phyloP scores from a whole-genome alignment of 108 stramenopile genomes.

The Nannochloropsis gaditana region DNA sequence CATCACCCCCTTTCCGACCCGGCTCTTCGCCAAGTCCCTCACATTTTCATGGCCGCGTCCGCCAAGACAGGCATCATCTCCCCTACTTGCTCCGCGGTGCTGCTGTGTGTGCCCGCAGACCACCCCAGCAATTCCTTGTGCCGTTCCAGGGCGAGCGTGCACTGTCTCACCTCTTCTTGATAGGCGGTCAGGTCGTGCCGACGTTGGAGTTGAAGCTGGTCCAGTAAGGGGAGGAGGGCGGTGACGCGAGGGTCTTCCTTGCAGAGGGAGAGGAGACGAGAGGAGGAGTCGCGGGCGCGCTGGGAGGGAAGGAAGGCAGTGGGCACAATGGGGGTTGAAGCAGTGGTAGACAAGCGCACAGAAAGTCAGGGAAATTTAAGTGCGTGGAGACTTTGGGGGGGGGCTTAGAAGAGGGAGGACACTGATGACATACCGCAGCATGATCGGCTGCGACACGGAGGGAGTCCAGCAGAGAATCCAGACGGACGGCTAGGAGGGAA shows the following conservation, averaged over 20 bases:
- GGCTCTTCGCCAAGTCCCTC: neutral
- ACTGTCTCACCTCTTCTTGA: neutral
- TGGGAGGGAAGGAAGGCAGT: neutral
- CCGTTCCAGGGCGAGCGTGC: neutral
- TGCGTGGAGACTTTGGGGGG: too few relatives aligned
- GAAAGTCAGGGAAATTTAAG: too few relatives aligned
- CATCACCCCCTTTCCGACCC: too few relatives aligned
- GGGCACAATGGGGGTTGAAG: neutral
- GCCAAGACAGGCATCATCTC: neutral
- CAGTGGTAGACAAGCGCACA: neutral
- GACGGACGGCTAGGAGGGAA: neutral
- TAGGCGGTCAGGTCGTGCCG: neutral
- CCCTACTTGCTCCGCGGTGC: neutral
- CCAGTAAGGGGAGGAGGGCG: neutral
- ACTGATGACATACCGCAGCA: neutral
- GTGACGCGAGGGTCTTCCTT: neutral
- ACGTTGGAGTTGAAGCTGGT: neutral
- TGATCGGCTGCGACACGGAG: neutral
- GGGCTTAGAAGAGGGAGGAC: neutral
- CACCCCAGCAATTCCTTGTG: conserved; percentile 16
- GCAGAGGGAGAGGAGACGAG: neutral
- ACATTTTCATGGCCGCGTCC: neutral
- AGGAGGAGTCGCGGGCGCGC: neutral
- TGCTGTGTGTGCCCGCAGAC: neutral
- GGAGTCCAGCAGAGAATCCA: neutral